Evolutionary conservation across 768 basidiomycete species (phyloP).

Genomic region (Mycena rebaudengoi): DNA sequence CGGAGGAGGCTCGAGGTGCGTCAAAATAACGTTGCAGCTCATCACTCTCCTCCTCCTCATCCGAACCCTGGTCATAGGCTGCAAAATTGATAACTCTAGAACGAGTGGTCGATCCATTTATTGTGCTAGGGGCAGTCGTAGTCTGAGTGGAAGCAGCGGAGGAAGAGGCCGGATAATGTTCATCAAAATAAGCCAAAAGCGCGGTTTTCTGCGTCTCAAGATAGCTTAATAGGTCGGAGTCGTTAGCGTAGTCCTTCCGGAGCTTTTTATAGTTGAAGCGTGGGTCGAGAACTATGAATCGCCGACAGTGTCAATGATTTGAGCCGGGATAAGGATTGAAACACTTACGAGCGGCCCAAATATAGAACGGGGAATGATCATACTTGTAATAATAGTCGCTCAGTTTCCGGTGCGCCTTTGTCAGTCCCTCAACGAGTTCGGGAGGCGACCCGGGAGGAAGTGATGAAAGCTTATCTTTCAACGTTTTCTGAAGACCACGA

Average conservation of each 20-base stretch:
- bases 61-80: neutral
- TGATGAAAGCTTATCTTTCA: neutral
- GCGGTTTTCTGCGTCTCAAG: too few species aligned
- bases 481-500: slow-evolving; percentile 8
- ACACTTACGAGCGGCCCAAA: slow-evolving; percentile 22
- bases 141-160: too few species aligned
- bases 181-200: too few species aligned
- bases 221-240: too few species aligned
- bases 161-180: too few species aligned
- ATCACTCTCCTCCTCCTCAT: neutral
- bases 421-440: slow-evolving; percentile 10
- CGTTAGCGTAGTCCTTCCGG: too few species aligned
- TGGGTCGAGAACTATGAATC: too few species aligned
- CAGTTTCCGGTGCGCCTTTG: slow-evolving; percentile 10
- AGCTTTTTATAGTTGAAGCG: too few species aligned
- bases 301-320: too few species aligned
- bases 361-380: slow-evolving; percentile 15
- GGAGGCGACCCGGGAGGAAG: neutral
- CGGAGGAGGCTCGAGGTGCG: neutral
- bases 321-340: neutral
- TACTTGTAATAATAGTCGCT: slow-evolving; percentile 20
- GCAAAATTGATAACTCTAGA: neutral
- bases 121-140: neutral
- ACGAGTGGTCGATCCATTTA: neutral
- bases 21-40: slow-evolving; percentile 1